Percentiles rank a stretch among this genome's conserved stretches.
phyloP scores from a whole-genome alignment of 1,139 yeast genomes.

The Zygosaccharomyces pseudobailii region DNA sequence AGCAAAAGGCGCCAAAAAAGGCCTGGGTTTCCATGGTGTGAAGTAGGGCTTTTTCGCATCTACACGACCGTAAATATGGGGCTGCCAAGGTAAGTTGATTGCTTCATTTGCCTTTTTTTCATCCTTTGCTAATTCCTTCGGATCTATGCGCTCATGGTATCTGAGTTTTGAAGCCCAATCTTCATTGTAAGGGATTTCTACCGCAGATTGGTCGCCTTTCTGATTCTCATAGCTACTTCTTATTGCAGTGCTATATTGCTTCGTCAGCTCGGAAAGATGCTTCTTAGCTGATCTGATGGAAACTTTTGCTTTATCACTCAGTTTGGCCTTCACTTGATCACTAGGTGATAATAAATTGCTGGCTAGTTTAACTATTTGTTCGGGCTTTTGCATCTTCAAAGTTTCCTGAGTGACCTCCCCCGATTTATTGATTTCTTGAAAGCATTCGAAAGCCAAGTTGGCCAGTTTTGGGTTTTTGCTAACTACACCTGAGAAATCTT shows the following conservation, averaged over 20 bases:
- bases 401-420: conserved; percentile 16
- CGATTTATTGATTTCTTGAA: conserved; percentile 23
- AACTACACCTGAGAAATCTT: conserved; percentile 24
- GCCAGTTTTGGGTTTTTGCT: conserved; percentile 22
- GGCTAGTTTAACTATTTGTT: conserved; percentile 21
- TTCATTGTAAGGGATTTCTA: conserved; percentile 45
- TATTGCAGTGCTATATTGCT: conserved; percentile 27
- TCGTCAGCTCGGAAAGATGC: conserved; percentile 19
- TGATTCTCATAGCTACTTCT: conserved; percentile 27
- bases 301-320: conserved; percentile 22
- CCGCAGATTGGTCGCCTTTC: conserved; percentile 25
- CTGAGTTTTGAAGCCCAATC: conserved; percentile 53
- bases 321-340: conserved; percentile 28
- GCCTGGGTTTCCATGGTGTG: conserved; percentile 96
- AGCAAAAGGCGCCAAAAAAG: conserved; percentile 88
- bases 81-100: conserved; percentile 69
- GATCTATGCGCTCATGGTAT: conserved; percentile 46
- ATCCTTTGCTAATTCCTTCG: conserved; percentile 53
- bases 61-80: conserved; percentile 65
- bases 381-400: conserved; percentile 21
- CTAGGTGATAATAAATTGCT: conserved; percentile 17
- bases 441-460: conserved; percentile 23
- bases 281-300: conserved; percentile 25
- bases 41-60: conserved; percentile 77
- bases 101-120: conserved; percentile 41